Percentiles rank a stretch among this genome's conserved stretches.
Evolutionary conservation across 495 filamentous ascomycete species (phyloP).

Genomic region (Penicillium steckii): DNA sequence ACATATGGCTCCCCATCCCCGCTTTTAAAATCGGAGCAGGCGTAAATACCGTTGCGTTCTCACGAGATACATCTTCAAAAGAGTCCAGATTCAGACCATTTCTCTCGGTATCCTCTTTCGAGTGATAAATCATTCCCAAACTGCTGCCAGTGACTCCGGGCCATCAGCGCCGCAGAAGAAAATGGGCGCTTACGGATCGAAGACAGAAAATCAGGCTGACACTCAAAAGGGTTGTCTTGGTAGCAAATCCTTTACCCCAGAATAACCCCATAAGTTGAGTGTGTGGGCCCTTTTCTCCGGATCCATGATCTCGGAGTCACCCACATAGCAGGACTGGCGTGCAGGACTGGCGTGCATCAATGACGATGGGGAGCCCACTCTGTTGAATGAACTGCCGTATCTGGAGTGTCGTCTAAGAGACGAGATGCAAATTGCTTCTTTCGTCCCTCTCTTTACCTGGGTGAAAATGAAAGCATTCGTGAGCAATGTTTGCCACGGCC

Average conservation of each 20-base stretch:
- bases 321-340: too few relatives aligned
- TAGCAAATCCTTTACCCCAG: background rate
- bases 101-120: too few relatives aligned
- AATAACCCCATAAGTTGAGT: background rate
- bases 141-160: too few relatives aligned
- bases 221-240: background rate
- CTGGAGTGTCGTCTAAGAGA: background rate
- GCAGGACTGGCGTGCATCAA: too few relatives aligned
- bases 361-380: too few relatives aligned
- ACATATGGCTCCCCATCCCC: background rate
- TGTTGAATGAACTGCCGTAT: background rate
- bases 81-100: too few relatives aligned
- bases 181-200: background rate
- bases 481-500: constrained; percentile 5
- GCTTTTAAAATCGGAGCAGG: background rate
- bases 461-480: constrained; percentile 3
- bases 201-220: background rate
- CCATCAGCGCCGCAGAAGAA: too few relatives aligned
- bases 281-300: too few relatives aligned
- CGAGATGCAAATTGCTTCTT: background rate
- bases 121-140: too few relatives aligned
- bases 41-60: too few relatives aligned
- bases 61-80: too few relatives aligned
- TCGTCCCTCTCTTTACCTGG: background rate
- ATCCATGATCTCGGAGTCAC: too few relatives aligned